Percentiles rank a stretch among this genome's conserved stretches.
Conservation (phyloP, 2,329 filamentous ascomycete genomes). For the Talaromyces sp. region DNA sequence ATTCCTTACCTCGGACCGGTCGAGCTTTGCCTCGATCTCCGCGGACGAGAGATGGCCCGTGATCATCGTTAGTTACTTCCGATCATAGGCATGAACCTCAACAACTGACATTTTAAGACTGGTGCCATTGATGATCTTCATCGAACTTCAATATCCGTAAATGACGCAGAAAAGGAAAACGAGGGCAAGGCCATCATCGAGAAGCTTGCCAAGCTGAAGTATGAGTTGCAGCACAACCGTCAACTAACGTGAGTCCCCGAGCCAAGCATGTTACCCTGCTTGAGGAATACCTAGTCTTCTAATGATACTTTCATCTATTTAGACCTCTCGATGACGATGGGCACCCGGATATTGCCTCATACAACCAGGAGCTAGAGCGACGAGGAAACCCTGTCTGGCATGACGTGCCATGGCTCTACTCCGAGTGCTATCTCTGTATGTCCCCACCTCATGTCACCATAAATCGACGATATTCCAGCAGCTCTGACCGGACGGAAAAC, state of each 20-base stretch:
- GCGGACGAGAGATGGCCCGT: constrained; percentile 89
- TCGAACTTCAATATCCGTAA: constrained; percentile 54
- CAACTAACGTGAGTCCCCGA: constrained; percentile 72
- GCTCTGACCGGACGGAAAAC: constrained; percentile 23
- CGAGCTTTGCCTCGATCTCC: constrained; percentile 84
- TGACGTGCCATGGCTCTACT: constrained; percentile 81
- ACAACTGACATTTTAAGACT: constrained; percentile 59
- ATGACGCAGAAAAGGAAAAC: constrained; percentile 62
- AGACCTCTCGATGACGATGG: constrained; percentile 79
- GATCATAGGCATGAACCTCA: not conserved
- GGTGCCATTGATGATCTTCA: constrained; percentile 94
- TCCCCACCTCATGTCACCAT: not conserved
- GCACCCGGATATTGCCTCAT: constrained; percentile 71
- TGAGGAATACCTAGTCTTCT: no score
- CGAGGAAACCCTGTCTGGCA: constrained; percentile 79
- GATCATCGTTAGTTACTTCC: constrained; percentile 69
- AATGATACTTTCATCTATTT: no score
- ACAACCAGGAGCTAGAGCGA: constrained; percentile 82
- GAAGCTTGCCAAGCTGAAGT: constrained; percentile 80
- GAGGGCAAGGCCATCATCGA: constrained; percentile 88
- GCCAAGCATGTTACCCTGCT: no score
- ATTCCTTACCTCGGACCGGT: constrained; percentile 77
- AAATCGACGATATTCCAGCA: not conserved
- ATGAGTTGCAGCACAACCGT: constrained; percentile 90
- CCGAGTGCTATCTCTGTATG: constrained; percentile 85